Evolutionary conservation across 768 basidiomycete genomes (phyloP).

Genomic region (Mycena kentingensis): DNA sequence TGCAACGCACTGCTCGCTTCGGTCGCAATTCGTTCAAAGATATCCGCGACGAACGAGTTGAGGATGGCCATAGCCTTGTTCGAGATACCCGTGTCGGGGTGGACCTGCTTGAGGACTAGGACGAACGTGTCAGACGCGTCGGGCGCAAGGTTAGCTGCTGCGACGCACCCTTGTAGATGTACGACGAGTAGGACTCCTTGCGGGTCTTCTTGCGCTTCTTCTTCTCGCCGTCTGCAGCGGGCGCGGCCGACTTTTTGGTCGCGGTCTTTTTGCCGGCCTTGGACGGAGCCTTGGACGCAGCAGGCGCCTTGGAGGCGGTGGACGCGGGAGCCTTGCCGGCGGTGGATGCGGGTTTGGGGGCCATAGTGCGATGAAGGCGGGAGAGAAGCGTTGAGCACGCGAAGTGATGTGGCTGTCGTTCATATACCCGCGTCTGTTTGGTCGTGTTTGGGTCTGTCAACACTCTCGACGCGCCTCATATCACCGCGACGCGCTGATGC

Average conservation of each 20-base stretch:
- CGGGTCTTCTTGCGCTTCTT: no score
- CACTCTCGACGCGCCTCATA: slow-evolving; percentile 26
- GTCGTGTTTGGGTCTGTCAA: slow-evolving; percentile 38
- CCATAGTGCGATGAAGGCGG: slow-evolving; percentile 49
- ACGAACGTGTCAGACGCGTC: background rate
- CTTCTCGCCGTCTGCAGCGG: no score
- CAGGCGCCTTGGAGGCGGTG: slow-evolving; percentile 75
- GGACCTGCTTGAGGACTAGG: no score
- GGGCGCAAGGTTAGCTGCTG: background rate
- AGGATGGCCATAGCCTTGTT: no score
- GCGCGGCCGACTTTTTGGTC: no score
- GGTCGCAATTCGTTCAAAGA: slow-evolving; percentile 89
- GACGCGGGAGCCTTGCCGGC: no score
- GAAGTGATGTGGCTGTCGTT: slow-evolving; percentile 22
- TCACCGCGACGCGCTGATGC: slow-evolving; percentile 3
- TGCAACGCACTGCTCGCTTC: slow-evolving; percentile 81
- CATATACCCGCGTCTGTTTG: slow-evolving; percentile 53
- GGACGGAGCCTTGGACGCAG: slow-evolving; percentile 73
- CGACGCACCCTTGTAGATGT: slow-evolving; percentile 86
- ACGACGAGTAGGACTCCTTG: slow-evolving; percentile 90
- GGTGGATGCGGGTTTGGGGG: no score
- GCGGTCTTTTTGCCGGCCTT: slow-evolving; percentile 83
- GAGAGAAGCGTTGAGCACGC: slow-evolving; percentile 26
- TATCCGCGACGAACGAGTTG: no score
- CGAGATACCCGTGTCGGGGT: no score